Evolutionary conservation across 306 rosid species (phyloP).

Genomic region (Casuarina equisetifolia): DNA sequence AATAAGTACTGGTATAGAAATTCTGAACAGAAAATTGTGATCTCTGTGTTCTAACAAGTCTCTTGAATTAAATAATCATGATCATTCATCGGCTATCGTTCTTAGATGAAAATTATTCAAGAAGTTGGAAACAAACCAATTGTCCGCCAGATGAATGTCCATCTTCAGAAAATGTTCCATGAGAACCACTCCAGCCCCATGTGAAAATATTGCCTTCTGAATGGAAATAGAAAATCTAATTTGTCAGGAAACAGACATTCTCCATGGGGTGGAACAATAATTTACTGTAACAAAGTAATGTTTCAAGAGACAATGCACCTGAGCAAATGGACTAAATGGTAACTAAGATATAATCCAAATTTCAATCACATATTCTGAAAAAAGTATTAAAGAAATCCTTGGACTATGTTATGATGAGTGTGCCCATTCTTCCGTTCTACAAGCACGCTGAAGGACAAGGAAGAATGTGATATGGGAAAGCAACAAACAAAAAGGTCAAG

Average conservation of each 20-base stretch:
- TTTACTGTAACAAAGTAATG: background rate
- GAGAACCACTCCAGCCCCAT: slow-evolving; percentile 99
- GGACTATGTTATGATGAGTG: too few relatives aligned
- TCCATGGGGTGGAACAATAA: background rate
- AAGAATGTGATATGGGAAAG: background rate
- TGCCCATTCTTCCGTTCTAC: background rate
- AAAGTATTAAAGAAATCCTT: background rate
- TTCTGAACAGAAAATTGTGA: background rate
- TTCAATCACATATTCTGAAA: background rate
- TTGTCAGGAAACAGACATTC: background rate
- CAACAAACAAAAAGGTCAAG: background rate
- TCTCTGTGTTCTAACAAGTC: background rate
- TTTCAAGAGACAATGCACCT: background rate
- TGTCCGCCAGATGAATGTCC: slow-evolving; percentile 95
- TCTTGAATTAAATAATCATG: background rate
- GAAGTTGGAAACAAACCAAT: slow-evolving; percentile 62
- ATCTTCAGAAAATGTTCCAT: slow-evolving; percentile 81
- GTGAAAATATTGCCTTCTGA: slow-evolving; percentile 81
- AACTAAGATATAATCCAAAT: background rate
- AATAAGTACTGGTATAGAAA: background rate
- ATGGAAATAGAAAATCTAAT: slow-evolving; percentile 23
- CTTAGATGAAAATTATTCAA: background rate
- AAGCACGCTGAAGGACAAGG: background rate
- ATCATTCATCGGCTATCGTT: background rate
- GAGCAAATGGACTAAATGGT: background rate